Evolutionary conservation across 306 rosid genomes (phyloP), one percentile per base, ranked within the genome.

Genomic region (Abrus precatorius): DNA sequence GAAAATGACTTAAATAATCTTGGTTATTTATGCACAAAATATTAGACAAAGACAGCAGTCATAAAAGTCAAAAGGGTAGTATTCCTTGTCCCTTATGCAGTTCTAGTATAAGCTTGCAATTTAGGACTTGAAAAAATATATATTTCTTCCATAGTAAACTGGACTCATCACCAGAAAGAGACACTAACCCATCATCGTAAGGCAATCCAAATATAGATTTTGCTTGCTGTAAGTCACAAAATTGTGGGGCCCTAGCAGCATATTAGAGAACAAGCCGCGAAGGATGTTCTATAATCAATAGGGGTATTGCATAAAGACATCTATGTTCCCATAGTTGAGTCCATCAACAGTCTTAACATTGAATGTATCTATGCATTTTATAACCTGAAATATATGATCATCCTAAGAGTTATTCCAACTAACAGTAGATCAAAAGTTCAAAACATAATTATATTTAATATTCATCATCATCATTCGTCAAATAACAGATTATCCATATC

Each of bases 121-220:
- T 80, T 85, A 85, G 87, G 87, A 75, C 89, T 77, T 53, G 86
- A 87, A 63, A 84, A 85, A 14, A 90, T 86, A 50, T 86, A 61
- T 9, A 87, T 86, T 74, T 87, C 87, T 80, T 79, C 85, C 62
- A 82, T 75, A n/a, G 79, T 81, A n/a, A 88, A 89, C 77, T 81
- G 33, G 72, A 53, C 45, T 82, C 85, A 48, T 86, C 88, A 9
- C 89, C 92, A 80, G 85, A 87, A 56, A 82, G 52, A 33, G 91
- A 85, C 32, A 86, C 85, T 70, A 89, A 85, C 20, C 90, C 87
- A 83, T 84, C 93, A 80, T 82, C 62, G 73, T 57, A 84, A 4
- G 87, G 87, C 88, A 86, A 85, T 73, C 87, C 89, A 52, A 91
- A 72, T 82, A 87, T 76, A 52, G 88, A 75, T 44, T 84, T 84